Conservation (phyloP, 2,329 filamentous ascomycete genomes). For the Sporothrix variecibatus region DNA sequence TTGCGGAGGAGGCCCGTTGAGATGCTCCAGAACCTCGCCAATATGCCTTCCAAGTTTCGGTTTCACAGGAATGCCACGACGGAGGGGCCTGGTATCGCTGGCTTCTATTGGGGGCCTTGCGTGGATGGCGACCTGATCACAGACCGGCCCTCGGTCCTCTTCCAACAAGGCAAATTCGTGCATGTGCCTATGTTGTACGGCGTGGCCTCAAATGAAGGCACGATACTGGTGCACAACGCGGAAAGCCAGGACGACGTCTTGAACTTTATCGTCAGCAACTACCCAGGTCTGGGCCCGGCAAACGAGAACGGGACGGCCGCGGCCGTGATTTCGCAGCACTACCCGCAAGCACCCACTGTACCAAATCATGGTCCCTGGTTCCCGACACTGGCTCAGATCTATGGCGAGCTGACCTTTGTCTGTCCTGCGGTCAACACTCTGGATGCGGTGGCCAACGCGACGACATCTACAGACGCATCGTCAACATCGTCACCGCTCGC, state of each 20-base stretch:
- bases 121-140: constrained; percentile 50
- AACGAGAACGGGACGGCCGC: neutral
- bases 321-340: constrained; percentile 1
- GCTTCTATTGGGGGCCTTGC: constrained; percentile 55
- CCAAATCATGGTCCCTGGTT: constrained; percentile 49
- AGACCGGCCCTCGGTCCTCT: constrained; percentile 47
- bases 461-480: neutral
- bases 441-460: constrained; percentile 34
- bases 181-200: constrained; percentile 51
- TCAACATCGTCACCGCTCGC: neutral
- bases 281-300: constrained; percentile 38
- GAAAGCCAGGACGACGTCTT: constrained; percentile 39
- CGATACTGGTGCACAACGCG: constrained; percentile 46
- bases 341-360: constrained; percentile 32
- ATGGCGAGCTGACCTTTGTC: constrained; percentile 50
- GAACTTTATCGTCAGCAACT: constrained; percentile 50
- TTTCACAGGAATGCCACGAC: constrained; percentile 30
- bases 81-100: neutral
- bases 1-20: constrained; percentile 42
- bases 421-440: constrained; percentile 48
- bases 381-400: constrained; percentile 45
- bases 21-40: constrained; percentile 47
- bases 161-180: constrained; percentile 44
- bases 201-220: constrained; percentile 50
- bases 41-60: constrained; percentile 43